phyloP scores from a whole-genome alignment of 176 grass and related monocot species.

The Triticum dicoccoides region DNA sequence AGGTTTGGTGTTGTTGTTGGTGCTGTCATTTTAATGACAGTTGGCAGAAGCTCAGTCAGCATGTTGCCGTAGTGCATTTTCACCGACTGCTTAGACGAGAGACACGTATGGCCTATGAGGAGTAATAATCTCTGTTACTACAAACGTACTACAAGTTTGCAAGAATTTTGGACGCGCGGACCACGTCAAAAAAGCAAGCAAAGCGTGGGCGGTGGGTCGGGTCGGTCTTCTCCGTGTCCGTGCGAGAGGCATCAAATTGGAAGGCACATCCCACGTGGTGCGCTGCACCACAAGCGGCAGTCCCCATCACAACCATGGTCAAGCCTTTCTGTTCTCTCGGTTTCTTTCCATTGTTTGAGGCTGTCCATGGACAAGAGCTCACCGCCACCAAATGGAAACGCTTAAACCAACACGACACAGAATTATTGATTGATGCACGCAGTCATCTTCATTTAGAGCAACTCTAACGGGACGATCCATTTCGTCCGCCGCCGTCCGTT shows the following conservation, averaged over 20 bases:
- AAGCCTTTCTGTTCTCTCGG: too few species aligned
- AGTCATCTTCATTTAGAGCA: too few species aligned
- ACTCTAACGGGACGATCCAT: too few species aligned
- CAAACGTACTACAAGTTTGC: neutral
- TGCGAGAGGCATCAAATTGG: neutral
- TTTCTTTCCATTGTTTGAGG: too few species aligned
- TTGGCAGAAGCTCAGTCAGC: neutral
- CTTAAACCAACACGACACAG: neutral
- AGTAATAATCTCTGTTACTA: too few species aligned
- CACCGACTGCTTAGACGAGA: neutral
- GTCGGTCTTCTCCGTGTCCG: neutral
- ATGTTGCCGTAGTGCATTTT: neutral
- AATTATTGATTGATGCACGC: too few species aligned
- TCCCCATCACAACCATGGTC: neutral
- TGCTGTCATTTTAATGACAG: neutral
- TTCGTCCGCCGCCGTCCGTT: too few species aligned
- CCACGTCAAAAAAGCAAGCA: neutral
- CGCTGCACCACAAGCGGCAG: too few species aligned
- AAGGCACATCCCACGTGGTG: neutral
- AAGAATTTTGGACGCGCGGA: neutral
- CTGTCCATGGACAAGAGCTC: too few species aligned
- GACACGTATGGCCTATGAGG: neutral
- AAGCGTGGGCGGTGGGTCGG: constrained; percentile 10
- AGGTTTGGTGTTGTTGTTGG: neutral
- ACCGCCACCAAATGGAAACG: neutral